Evolutionary conservation across 2,329 filamentous ascomycete genomes (phyloP).

Genomic region (Cercospora berteroae): DNA sequence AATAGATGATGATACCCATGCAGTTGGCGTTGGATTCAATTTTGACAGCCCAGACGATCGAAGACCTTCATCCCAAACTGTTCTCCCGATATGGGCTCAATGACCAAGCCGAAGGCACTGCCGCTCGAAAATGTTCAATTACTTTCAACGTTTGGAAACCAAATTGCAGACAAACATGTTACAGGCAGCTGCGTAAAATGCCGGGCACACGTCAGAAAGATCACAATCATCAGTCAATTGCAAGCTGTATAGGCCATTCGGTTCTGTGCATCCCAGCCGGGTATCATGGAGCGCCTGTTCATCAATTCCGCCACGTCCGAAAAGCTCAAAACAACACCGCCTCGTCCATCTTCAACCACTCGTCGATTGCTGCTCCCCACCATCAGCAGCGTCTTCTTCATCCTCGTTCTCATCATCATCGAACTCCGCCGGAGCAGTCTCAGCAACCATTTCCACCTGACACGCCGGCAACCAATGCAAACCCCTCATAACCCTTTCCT

Average conservation of each 20-base stretch:
- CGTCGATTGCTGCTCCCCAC: not conserved
- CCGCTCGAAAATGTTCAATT: not conserved
- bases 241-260: not conserved
- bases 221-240: not conserved
- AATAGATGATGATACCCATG: not conserved
- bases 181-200: not conserved
- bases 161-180: no score
- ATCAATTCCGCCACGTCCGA: not conserved
- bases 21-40: not conserved
- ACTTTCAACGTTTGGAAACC: no score
- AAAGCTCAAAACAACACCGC: not conserved
- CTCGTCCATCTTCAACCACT: not conserved
- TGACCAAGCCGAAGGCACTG: not conserved
- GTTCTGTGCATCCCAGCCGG: not conserved
- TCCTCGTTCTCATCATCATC: not conserved
- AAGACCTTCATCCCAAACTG: not conserved
- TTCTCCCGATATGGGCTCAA: not conserved
- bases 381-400: not conserved
- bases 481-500: conserved; percentile 19
- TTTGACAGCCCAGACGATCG: not conserved
- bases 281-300: not conserved
- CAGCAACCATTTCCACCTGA: not conserved
- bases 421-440: not conserved
- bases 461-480: conserved; percentile 15
- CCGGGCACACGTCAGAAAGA: not conserved